These are phyloP conservation scores for Obelidium mucronatum DNA, from an alignment of 192 early-diverging fungal species.

Conservation along the genomic window DNA sequence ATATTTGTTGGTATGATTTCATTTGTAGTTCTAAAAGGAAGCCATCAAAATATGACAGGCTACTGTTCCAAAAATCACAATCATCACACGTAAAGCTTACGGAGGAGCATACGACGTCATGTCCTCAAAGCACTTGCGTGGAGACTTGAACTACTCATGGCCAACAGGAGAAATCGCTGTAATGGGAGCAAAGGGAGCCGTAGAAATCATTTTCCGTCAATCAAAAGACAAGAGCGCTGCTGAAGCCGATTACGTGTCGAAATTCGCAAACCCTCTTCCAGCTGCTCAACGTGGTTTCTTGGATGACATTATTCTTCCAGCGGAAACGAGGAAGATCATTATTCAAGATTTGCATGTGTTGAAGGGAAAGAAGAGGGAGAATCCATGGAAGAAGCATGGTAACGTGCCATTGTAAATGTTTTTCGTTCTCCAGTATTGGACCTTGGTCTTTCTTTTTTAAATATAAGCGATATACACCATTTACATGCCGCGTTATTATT, in stretches of 20 bases:
- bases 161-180: constrained; percentile 98
- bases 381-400: constrained; percentile 94
- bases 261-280: constrained; percentile 94
- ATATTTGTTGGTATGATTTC: neutral
- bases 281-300: constrained; percentile 85
- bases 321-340: constrained; percentile 76
- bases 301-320: constrained; percentile 66
- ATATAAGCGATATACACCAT: neutral
- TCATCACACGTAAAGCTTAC: constrained; percentile 96
- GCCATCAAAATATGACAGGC: no score
- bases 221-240: constrained; percentile 65
- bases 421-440: no score
- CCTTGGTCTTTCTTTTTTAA: neutral
- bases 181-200: constrained; percentile 97
- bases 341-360: constrained; percentile 90
- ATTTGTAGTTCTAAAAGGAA: no score
- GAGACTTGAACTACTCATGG: constrained; percentile 92
- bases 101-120: constrained; percentile 99
- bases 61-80: constrained; percentile 94
- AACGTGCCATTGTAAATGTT: constrained; percentile 92
- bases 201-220: constrained; percentile 92
- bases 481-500: no score
- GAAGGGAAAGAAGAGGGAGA: constrained; percentile 73
- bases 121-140: constrained; percentile 93
- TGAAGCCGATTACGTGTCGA: constrained; percentile 86